A percentile compares a stretch with the other conserved stretches of the same genome.
Evolutionary conservation across 768 basidiomycete species (phyloP).

Genomic region (Neoboletus brunneissimus): DNA sequence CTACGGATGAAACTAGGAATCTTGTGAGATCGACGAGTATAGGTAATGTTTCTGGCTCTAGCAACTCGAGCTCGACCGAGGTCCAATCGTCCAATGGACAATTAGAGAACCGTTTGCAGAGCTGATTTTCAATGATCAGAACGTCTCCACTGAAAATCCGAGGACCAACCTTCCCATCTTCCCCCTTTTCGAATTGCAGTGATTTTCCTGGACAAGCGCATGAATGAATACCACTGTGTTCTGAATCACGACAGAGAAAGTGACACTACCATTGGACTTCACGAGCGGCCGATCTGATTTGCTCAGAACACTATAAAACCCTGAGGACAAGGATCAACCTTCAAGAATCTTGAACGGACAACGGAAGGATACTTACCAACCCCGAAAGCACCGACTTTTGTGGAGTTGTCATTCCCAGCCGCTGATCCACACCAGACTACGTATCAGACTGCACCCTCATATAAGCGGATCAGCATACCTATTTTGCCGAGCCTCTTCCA

Average conservation of each 20-base stretch:
- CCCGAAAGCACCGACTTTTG: too few relatives aligned
- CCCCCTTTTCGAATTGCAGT: conserved; percentile 1
- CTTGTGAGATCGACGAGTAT: conserved; percentile 3
- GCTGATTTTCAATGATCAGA: not conserved
- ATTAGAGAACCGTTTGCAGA: too few relatives aligned
- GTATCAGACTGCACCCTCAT: not conserved
- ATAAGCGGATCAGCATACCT: not conserved
- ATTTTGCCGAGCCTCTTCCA: conserved; percentile 4
- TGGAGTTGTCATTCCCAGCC: too few relatives aligned
- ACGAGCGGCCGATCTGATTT: conserved; percentile 12
- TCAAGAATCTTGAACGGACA: not conserved
- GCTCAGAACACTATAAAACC: conserved; percentile 16
- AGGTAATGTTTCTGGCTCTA: not conserved
- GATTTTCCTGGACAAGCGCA: not conserved
- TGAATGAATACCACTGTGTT: not conserved
- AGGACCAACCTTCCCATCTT: conserved; percentile 7
- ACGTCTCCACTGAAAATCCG: not conserved
- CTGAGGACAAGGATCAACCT: not conserved
- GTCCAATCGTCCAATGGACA: not conserved
- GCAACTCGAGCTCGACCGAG: conserved; percentile 6
- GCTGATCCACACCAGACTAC: not conserved
- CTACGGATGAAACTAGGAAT: conserved; percentile 11
- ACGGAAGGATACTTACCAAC: not conserved
- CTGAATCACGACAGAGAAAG: not conserved
- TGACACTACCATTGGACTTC: conserved; percentile 1